Conservation (phyloP, 768 basidiomycete genomes). For the Phaeotremella skinneri region DNA sequence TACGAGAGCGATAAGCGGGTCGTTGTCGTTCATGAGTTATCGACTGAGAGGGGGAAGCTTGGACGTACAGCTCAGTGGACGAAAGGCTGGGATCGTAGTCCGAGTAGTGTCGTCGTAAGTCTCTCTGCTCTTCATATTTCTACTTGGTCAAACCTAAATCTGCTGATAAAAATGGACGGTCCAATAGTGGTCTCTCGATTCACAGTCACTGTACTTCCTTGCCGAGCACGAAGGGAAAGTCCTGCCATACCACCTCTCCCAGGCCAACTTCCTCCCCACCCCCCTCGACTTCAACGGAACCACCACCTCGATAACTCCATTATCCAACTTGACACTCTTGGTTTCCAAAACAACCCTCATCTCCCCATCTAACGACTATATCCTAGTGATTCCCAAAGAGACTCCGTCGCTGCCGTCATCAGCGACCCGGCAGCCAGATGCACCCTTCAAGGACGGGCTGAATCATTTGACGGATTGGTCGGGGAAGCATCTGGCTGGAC, state of each 20-base stretch:
- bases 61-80: conserved; percentile 62
- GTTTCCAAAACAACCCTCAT: conserved; percentile 72
- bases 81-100: conserved; percentile 81
- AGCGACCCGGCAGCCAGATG: conserved; percentile 51
- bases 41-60: conserved; percentile 58
- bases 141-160: neutral
- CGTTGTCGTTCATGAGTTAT: conserved; percentile 74
- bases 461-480: conserved; percentile 68
- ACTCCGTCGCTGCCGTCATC: conserved; percentile 34
- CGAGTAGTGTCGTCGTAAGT: conserved; percentile 62
- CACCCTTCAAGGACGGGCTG: conserved; percentile 52
- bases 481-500: conserved; percentile 54
- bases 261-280: conserved; percentile 35
- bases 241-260: conserved; percentile 45
- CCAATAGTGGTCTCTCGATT: conserved; percentile 70
- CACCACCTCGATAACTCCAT: conserved; percentile 56
- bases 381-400: conserved; percentile 55
- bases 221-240: conserved; percentile 74
- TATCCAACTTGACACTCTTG: conserved; percentile 64
- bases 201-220: conserved; percentile 66
- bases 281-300: conserved; percentile 39
- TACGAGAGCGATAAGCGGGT: conserved; percentile 76
- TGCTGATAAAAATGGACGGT: no score
- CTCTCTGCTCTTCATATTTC: neutral
- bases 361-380: conserved; percentile 73